Base-by-base conservation (phyloP, 2,329 filamentous ascomycete species). In the Beauveria australis region DNA sequence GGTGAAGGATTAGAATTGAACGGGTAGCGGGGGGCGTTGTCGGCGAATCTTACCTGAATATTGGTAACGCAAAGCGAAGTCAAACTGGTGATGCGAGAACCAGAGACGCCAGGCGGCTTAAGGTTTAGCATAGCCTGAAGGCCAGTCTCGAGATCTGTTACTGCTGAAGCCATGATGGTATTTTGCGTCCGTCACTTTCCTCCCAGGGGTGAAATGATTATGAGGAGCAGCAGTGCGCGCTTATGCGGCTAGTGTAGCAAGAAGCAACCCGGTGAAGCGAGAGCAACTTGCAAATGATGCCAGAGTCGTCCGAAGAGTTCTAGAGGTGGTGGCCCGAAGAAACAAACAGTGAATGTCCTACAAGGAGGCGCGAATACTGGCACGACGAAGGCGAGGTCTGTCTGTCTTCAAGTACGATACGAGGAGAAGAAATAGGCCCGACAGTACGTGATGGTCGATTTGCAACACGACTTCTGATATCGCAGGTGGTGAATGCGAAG, bases 41-140 rank as follows among this genome's bases (percentile, higher is more conserved):
- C 37, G 40, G 53, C 19, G 46, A 63, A 40, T 63, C 71, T 66
- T 89, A 96, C 92, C 88, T 96, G 88, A 69, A 96, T 87, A 73
- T 96, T 95, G 70, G 85, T 86, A 64, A 92, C 89, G 78, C 93
- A 97, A 48, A 97, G 86, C 33, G 85, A 81, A 22, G 93, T 97
- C 76, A 99, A 86, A 72, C 86, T 86, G 68, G 84, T 85, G 75
- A 99, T 96, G 77, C 94, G 93, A 67, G 91, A 91, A 68, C 92
- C 92, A 64, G 92, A 96, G 62, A 97, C 92, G 72, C 94, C 94
- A 58, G 94, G 94, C 49, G 94, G 88, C 77, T 96, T 97, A 71
- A 97, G 81, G 67, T 83, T 82, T 70, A 93, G 88, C 87, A 99
- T 92, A 71, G 89, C 92, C 79, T 94, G 91, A 72, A 99, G 85